Base-by-base conservation (phyloP, 352 stramenopile species). In the Phytopythium montanum region DNA sequence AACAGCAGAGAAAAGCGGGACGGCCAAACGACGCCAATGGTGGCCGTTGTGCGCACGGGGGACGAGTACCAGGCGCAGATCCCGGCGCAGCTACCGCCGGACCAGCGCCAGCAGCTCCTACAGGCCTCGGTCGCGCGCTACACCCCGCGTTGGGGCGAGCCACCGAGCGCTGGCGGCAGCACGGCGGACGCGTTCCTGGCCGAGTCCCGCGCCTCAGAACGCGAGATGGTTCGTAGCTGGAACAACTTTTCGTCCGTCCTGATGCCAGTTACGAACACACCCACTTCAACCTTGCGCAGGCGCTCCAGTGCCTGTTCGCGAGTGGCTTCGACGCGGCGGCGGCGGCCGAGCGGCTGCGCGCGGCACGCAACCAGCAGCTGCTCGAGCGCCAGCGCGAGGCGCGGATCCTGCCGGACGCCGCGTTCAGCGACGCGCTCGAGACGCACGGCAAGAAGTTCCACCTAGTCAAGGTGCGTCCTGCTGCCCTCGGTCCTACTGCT, bases 371-470 rank as follows among this genome's bases (percentile, higher is more conserved):
- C 19, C 38, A 67, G 41, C 60, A 64, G 31, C 59, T 64, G 16
- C 71, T 64, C 50, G 60, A 52, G 5, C 52, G 65, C 39, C 61
- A 61, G 9, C 42, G 75, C 53, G 62, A 60, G 16, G 56, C 65
- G 34, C 38, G 75, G n/a, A 56, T 51, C 31, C 25, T 92, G 12
- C 51, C 46, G 16, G 59, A 78, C 39, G 66, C 82, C 29, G 58
- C 54, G 3, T 90, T 90, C 38, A 75, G 76, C 44, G 48, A 56
- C 12, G 77, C 78, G 10, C 45, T 92, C 0, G 29, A 46, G 4
- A 65, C 61, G 2, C 66, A 90, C 28, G 78, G 74, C 58, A 92
- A 92, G 60, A 77, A 72, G 41, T 92, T 92, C 23, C 72, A 76
- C 39, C 49, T 75, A 1, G 76, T 92, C 16, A 67, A 87, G 66